These are phyloP conservation scores for Physcomitrellopsis africana DNA, from an alignment of 225 moss, liverwort and hornwort species.

Conservation along the genomic window DNA sequence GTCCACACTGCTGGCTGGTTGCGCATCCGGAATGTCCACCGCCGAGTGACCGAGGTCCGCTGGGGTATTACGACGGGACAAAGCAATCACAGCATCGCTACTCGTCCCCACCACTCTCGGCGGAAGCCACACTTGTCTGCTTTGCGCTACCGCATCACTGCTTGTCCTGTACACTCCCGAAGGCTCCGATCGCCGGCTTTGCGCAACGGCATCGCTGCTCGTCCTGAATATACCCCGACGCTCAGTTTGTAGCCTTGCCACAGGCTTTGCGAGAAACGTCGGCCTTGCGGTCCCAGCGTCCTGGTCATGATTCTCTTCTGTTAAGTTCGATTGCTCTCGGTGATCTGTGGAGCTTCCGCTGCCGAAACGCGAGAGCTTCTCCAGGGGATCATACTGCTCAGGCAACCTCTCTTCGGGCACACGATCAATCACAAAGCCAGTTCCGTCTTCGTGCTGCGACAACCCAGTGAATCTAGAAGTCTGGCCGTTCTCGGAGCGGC, in stretches of 20 bases:
- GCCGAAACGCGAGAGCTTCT: conserved; percentile 21
- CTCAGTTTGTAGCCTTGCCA: background rate
- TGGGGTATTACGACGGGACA: too few relatives aligned
- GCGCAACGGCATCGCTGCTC: conserved; percentile 31
- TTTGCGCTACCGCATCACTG: too few relatives aligned
- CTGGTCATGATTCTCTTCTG: background rate
- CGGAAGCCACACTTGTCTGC: too few relatives aligned
- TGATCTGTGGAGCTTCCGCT: too few relatives aligned
- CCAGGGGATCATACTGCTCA: conserved; percentile 19
- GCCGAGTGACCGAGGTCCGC: conserved; percentile 6
- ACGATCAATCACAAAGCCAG: conserved; percentile 32
- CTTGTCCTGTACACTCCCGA: too few relatives aligned
- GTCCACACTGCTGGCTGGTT: conserved; percentile 35
- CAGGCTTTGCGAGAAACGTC: too few relatives aligned
- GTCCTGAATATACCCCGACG: conserved; percentile 25
- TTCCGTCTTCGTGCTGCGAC: conserved; percentile 1
- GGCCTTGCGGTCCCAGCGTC: background rate
- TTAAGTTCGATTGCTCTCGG: background rate
- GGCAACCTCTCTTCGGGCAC: conserved; percentile 41
- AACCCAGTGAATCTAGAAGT: conserved; percentile 6
- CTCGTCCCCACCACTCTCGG: too few relatives aligned
- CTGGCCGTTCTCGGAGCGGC: conserved; percentile 30
- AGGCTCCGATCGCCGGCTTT: too few relatives aligned
- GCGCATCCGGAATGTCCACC: conserved; percentile 48
- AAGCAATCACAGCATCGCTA: background rate